phyloP scores from a whole-genome alignment of 768 basidiomycete genomes.

The Lentinula boryana region DNA sequence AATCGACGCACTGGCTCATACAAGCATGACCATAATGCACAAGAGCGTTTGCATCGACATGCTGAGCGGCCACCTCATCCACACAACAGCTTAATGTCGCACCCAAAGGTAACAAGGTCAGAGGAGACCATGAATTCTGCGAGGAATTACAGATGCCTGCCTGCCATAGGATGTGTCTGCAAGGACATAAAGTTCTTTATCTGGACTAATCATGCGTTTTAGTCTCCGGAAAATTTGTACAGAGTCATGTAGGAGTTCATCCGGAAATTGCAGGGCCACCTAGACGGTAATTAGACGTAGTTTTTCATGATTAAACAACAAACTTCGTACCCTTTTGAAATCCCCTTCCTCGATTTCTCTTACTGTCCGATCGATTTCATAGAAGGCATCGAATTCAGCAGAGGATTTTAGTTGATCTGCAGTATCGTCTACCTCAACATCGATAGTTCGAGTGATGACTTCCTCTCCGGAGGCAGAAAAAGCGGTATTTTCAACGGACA shows the following conservation, averaged over 20 bases:
- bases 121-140: not conserved
- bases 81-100: slow-evolving; percentile 77
- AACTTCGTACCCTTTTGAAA: slow-evolving; percentile 60
- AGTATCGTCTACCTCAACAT: slow-evolving; percentile 35
- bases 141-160: slow-evolving; percentile 27
- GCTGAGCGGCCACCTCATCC: slow-evolving; percentile 92
- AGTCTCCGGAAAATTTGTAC: slow-evolving; percentile 76
- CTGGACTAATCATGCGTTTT: slow-evolving; percentile 37
- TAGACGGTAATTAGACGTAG: slow-evolving; percentile 18
- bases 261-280: slow-evolving; percentile 94
- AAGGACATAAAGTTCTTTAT: slow-evolving; percentile 76
- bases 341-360: slow-evolving; percentile 51
- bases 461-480: slow-evolving; percentile 61
- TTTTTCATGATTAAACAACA: not conserved
- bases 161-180: slow-evolving; percentile 98
- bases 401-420: slow-evolving; percentile 22
- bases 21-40: slow-evolving; percentile 98
- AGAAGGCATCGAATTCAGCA: slow-evolving; percentile 54
- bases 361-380: slow-evolving; percentile 68
- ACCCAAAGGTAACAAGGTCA: not conserved
- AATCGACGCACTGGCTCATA: slow-evolving; percentile 70
- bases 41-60: slow-evolving; percentile 85
- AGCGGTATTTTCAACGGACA: slow-evolving; percentile 14
- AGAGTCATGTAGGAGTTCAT: slow-evolving; percentile 82
- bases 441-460: slow-evolving; percentile 50